Conservation (phyloP, 2,329 filamentous ascomycete species). For the Pyrenochaeta sp. region DNA sequence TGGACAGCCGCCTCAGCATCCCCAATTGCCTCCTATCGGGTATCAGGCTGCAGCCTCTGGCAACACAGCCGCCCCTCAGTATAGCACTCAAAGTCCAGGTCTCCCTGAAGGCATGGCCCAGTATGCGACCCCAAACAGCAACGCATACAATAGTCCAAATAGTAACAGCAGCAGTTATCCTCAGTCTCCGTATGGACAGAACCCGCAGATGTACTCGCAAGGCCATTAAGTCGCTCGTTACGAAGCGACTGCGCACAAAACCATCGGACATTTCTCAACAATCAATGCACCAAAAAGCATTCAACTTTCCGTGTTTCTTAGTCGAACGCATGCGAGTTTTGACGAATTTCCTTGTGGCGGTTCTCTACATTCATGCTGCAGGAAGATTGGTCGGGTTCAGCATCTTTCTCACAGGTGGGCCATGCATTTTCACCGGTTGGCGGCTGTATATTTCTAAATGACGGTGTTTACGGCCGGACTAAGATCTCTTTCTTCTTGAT, state of each 20-base stretch:
- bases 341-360: slow-evolving; percentile 36
- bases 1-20: slow-evolving; percentile 54
- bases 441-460: slow-evolving; percentile 46
- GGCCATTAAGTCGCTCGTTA: slow-evolving; percentile 38
- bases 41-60: slow-evolving; percentile 57
- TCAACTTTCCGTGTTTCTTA: slow-evolving; percentile 14
- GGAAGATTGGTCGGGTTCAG: slow-evolving; percentile 35
- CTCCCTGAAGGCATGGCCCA: slow-evolving; percentile 59
- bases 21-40: slow-evolving; percentile 60
- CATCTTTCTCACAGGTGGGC: slow-evolving; percentile 38
- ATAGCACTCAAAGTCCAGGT: slow-evolving; percentile 54
- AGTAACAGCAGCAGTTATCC: slow-evolving; percentile 58
- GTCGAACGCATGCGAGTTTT: slow-evolving; percentile 17
- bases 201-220: slow-evolving; percentile 58
- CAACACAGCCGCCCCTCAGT: slow-evolving; percentile 53
- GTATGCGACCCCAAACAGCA: slow-evolving; percentile 53
- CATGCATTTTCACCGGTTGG: slow-evolving; percentile 50
- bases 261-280: background rate
- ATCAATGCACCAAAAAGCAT: slow-evolving; percentile 16
- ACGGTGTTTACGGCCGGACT: slow-evolving; percentile 38
- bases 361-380: slow-evolving; percentile 28
- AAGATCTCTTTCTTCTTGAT: slow-evolving; percentile 15
- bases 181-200: slow-evolving; percentile 59
- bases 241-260: background rate
- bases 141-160: slow-evolving; percentile 53